These are phyloP conservation scores for Hyaloperonospora arabidopsidis DNA, from an alignment of 352 stramenopile species.

Conservation along the genomic window DNA sequence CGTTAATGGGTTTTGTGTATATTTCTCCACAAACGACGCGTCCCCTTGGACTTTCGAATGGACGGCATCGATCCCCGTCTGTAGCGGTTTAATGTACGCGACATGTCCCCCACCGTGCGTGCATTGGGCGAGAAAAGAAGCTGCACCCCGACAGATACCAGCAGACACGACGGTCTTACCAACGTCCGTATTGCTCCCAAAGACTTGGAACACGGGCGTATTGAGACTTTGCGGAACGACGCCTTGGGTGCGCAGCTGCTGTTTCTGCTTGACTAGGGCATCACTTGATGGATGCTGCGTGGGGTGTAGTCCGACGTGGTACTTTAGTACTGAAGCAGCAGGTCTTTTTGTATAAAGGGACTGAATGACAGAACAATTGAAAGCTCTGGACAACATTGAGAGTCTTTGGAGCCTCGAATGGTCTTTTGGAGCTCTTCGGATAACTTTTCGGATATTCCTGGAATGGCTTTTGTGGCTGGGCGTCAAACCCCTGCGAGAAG, in stretches of 20 bases:
- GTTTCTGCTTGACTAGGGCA: conserved; percentile 37
- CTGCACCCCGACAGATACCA: conserved; percentile 82
- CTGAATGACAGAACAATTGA: conserved; percentile 3
- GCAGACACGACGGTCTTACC: conserved; percentile 95
- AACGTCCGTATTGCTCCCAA: conserved; percentile 96
- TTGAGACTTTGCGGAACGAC: conserved; percentile 44
- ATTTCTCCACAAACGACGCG: conserved; percentile 74
- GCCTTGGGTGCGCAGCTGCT: conserved; percentile 46
- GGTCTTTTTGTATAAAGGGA: conserved; percentile 1
- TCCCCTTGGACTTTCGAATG: conserved; percentile 59
- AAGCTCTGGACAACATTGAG: conserved; percentile 17
- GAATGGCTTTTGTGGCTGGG: no score
- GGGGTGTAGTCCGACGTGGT: conserved; percentile 44
- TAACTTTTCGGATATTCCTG: no score
- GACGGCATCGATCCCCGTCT: conserved; percentile 84
- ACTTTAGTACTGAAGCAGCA: conserved; percentile 10
- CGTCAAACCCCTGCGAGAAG: no score
- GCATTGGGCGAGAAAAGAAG: conserved; percentile 11
- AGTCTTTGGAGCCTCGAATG: no score
- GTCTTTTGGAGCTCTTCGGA: no score
- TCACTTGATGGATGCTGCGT: conserved; percentile 20
- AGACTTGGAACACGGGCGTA: conserved; percentile 86
- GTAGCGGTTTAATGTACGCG: conserved; percentile 94
- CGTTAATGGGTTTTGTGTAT: conserved; percentile 18
- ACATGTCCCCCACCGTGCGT: conserved; percentile 23